Percentiles rank a stretch among this genome's conserved stretches.
phyloP scores from a whole-genome alignment of 1,139 yeast species.

The Suhomyces wounanorum region DNA sequence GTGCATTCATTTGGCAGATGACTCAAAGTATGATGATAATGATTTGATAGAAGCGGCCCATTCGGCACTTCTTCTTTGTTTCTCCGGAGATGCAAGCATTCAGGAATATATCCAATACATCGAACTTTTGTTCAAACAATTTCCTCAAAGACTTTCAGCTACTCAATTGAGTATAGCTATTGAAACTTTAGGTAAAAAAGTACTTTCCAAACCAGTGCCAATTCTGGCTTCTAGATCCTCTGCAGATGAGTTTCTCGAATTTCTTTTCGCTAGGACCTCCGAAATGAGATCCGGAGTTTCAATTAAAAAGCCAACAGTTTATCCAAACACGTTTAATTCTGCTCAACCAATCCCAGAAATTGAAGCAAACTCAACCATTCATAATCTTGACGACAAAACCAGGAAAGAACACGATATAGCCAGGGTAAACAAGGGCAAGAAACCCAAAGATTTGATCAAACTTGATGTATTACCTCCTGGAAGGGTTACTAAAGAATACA shows the following conservation, averaged over 20 bases:
- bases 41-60: constrained; percentile 66
- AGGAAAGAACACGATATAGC: constrained; percentile 28
- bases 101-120: constrained; percentile 37
- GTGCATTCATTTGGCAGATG: constrained; percentile 43
- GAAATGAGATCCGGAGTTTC: constrained; percentile 34
- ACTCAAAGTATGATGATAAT: constrained; percentile 28
- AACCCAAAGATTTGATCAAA: constrained; percentile 33
- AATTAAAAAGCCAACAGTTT: constrained; percentile 17
- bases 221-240: constrained; percentile 16
- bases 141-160: constrained; percentile 58
- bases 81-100: constrained; percentile 30
- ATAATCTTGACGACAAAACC: constrained; percentile 28
- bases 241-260: constrained; percentile 43
- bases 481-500: constrained; percentile 20
- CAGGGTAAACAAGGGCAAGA: constrained; percentile 34
- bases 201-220: constrained; percentile 45
- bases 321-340: constrained; percentile 29
- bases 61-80: constrained; percentile 59
- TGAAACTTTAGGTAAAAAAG: constrained; percentile 55
- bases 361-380: constrained; percentile 39
- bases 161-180: constrained; percentile 61
- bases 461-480: constrained; percentile 25
- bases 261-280: constrained; percentile 41
- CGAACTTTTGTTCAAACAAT: constrained; percentile 44
- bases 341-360: constrained; percentile 45